These are phyloP conservation scores for Talaromyces sp. DNA, from an alignment of 2,329 filamentous ascomycete species.

Conservation along the genomic window DNA sequence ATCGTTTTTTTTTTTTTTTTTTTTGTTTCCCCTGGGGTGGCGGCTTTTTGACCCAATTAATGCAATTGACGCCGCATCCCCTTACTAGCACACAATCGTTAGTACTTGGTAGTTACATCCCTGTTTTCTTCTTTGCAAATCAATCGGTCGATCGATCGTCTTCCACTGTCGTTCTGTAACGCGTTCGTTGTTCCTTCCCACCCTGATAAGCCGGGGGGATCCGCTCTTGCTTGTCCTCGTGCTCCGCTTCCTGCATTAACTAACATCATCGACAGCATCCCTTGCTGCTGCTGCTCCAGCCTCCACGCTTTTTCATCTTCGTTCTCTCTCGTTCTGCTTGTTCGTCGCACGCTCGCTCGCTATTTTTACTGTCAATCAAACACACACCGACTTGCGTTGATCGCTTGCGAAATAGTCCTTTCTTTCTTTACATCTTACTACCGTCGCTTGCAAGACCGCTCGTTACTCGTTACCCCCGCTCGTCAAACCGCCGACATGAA, in stretches of 20 bases:
- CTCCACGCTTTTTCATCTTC: not conserved
- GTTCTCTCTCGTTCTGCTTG: not conserved
- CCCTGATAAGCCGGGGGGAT: not conserved
- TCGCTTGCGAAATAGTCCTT: not conserved
- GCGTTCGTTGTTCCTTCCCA: not conserved
- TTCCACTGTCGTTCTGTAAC: not conserved
- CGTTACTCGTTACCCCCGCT: not conserved
- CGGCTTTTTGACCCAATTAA: not conserved
- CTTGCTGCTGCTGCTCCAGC: not conserved
- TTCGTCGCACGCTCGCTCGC: not conserved
- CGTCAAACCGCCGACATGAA: conserved; percentile 43
- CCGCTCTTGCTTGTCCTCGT: not conserved
- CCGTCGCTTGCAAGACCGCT: not conserved
- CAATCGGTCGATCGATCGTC: not conserved
- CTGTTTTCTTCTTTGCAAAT: not conserved
- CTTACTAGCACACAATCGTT: not conserved
- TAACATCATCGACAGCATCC: not conserved
- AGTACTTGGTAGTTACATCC: too few species aligned
- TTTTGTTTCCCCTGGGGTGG: not conserved
- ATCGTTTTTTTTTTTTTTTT: too few species aligned
- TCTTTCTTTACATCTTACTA: not conserved
- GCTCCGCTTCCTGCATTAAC: too few species aligned
- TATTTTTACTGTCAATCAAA: not conserved
- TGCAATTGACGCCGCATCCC: not conserved
- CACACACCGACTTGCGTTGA: not conserved